A percentile compares a stretch with the other conserved stretches of the same genome.
Conservation (phyloP, 2,329 filamentous ascomycete species). For the Xylaria sp. region DNA sequence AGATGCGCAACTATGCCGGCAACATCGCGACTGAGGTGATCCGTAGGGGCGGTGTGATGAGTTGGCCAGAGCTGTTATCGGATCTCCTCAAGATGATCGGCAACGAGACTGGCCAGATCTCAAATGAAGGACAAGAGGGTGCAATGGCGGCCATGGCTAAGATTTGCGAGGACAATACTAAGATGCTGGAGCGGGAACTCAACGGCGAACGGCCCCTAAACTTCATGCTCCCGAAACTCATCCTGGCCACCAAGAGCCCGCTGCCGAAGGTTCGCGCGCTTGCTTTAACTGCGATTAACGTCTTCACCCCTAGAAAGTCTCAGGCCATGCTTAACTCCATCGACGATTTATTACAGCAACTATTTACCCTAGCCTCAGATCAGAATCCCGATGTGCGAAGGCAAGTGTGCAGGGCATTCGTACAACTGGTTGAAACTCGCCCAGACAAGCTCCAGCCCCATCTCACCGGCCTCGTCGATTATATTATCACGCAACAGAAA, state of each 20-base stretch:
- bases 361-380: slow-evolving; percentile 82
- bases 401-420: slow-evolving; percentile 91
- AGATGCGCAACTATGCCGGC: slow-evolving; percentile 87
- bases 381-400: slow-evolving; percentile 79
- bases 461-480: slow-evolving; percentile 85
- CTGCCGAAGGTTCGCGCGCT: slow-evolving; percentile 77
- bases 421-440: slow-evolving; percentile 85
- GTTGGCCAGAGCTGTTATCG: slow-evolving; percentile 88
- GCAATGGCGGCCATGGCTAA: slow-evolving; percentile 92
- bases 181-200: slow-evolving; percentile 82
- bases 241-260: slow-evolving; percentile 79
- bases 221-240: slow-evolving; percentile 86
- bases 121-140: slow-evolving; percentile 80
- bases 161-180: slow-evolving; percentile 95
- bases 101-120: slow-evolving; percentile 69
- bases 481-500: slow-evolving; percentile 88
- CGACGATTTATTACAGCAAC: slow-evolving; percentile 77
- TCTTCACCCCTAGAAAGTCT: slow-evolving; percentile 85
- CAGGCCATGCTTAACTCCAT: slow-evolving; percentile 80
- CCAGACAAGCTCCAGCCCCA: slow-evolving; percentile 91
- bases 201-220: slow-evolving; percentile 85
- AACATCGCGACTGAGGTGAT: slow-evolving; percentile 95
- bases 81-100: slow-evolving; percentile 78
- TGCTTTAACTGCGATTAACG: slow-evolving; percentile 83
- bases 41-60: slow-evolving; percentile 78